These are phyloP conservation scores for Boletellus sp. DNA, from an alignment of 768 basidiomycete species.

Conservation along the genomic window DNA sequence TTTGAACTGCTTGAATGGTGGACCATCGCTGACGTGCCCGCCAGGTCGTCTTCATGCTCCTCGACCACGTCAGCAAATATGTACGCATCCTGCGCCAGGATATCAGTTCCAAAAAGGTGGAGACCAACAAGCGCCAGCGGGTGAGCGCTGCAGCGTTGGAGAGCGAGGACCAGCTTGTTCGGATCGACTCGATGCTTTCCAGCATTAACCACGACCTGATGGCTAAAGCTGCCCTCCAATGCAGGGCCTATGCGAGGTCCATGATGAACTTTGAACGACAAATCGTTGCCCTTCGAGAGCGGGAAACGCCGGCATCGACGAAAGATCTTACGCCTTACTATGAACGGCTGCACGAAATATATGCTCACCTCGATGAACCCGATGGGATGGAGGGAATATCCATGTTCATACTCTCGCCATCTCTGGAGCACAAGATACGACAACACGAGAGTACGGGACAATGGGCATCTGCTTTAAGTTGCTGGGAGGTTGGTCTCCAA, in stretches of 20 bases:
- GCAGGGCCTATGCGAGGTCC: slow-evolving; percentile 90
- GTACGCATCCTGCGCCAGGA: slow-evolving; percentile 73
- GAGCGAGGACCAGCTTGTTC: slow-evolving; percentile 57
- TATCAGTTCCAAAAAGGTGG: slow-evolving; percentile 45
- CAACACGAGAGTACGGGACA: slow-evolving; percentile 95
- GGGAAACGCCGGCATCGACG: slow-evolving; percentile 39
- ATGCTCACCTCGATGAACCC: slow-evolving; percentile 93
- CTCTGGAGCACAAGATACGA: slow-evolving; percentile 92
- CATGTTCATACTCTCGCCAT: slow-evolving; percentile 80
- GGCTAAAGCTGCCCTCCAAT: slow-evolving; percentile 90
- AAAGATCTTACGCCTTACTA: slow-evolving; percentile 53
- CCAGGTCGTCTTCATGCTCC: slow-evolving; percentile 88
- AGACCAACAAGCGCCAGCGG: slow-evolving; percentile 47
- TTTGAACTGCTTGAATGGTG: neutral
- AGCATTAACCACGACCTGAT: slow-evolving; percentile 85
- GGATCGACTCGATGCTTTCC: slow-evolving; percentile 76
- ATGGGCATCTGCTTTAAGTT: slow-evolving; percentile 99
- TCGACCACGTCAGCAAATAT: slow-evolving; percentile 94
- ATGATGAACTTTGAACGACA: slow-evolving; percentile 94
- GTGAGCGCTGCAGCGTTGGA: slow-evolving; percentile 33
- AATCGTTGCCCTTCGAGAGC: slow-evolving; percentile 49
- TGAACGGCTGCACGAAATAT: slow-evolving; percentile 92
- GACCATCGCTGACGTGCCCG: neutral
- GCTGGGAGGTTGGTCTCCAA: slow-evolving; percentile 95
- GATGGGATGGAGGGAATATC: slow-evolving; percentile 99